Evolutionary conservation across 2,329 filamentous ascomycete species (phyloP).

Genomic region (Cytospora mali): DNA sequence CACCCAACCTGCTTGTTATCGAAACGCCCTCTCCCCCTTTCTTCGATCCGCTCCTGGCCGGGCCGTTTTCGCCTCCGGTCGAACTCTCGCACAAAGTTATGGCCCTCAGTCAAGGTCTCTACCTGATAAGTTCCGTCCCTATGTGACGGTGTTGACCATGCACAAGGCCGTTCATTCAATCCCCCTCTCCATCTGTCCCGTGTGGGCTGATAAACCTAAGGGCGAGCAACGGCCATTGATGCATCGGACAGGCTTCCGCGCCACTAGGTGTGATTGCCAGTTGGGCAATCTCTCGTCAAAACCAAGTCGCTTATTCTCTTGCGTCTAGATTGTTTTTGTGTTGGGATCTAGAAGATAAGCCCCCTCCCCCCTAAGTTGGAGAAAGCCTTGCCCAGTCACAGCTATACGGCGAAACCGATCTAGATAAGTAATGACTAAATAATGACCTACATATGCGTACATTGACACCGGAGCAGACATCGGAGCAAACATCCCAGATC

Average conservation of each 20-base stretch:
- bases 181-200: not conserved
- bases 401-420: not conserved
- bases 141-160: constrained; percentile 7
- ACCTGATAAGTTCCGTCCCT: constrained; percentile 4
- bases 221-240: not conserved
- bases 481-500: no score
- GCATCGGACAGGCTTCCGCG: not conserved
- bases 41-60: not conserved
- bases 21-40: not conserved
- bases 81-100: constrained; percentile 19
- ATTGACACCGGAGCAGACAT: not conserved
- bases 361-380: no score
- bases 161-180: constrained; percentile 3
- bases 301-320: not conserved
- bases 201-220: not conserved
- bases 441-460: not conserved
- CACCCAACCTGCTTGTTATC: constrained; percentile 2
- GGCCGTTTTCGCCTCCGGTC: constrained; percentile 4
- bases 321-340: not conserved
- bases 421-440: no score
- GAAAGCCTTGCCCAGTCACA: not conserved
- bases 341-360: not conserved
- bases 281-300: not conserved
- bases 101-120: not conserved
- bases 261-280: not conserved